A percentile compares a stretch with the other conserved stretches of the same genome.
These are phyloP conservation scores for Didymellaceae sp. DNA, from an alignment of 2,329 filamentous ascomycete genomes.

Conservation along the genomic window DNA sequence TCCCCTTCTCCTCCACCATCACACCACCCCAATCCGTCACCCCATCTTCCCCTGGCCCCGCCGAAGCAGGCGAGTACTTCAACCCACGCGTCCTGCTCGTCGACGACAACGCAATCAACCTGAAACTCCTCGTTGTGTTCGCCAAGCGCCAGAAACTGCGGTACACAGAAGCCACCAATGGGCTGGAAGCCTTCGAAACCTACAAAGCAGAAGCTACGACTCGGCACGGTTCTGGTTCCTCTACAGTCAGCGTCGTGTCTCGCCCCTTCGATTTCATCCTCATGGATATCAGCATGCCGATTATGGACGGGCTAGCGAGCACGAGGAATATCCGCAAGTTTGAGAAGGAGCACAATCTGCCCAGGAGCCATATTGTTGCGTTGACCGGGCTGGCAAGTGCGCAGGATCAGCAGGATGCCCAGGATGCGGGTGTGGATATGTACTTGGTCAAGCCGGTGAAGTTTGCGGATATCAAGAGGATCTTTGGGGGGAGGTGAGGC, in stretches of 20 bases:
- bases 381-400: constrained; percentile 47
- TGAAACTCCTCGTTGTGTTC: constrained; percentile 52
- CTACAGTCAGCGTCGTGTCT: too few species aligned
- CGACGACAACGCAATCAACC: constrained; percentile 46
- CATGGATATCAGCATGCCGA: constrained; percentile 47
- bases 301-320: constrained; percentile 50
- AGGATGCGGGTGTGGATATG: constrained; percentile 46
- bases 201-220: constrained; percentile 31
- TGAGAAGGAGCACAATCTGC: constrained; percentile 32
- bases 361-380: constrained; percentile 40
- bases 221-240: too few species aligned
- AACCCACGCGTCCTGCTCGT: constrained; percentile 41
- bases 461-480: constrained; percentile 41
- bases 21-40: constrained; percentile 20
- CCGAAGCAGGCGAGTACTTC: constrained; percentile 33
- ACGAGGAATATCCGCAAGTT: constrained; percentile 38
- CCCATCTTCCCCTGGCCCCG: constrained; percentile 23
- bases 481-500: constrained; percentile 25
- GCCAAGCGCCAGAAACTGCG: constrained; percentile 38
- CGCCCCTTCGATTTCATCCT: constrained; percentile 41
- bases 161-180: constrained; percentile 41
- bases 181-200: constrained; percentile 39
- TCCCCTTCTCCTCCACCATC: constrained; percentile 23
- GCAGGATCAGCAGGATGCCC: constrained; percentile 43
- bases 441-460: constrained; percentile 50